Base-by-base conservation (phyloP, 2,329 filamentous ascomycete species). In the Aspergillus awamori region DNA sequence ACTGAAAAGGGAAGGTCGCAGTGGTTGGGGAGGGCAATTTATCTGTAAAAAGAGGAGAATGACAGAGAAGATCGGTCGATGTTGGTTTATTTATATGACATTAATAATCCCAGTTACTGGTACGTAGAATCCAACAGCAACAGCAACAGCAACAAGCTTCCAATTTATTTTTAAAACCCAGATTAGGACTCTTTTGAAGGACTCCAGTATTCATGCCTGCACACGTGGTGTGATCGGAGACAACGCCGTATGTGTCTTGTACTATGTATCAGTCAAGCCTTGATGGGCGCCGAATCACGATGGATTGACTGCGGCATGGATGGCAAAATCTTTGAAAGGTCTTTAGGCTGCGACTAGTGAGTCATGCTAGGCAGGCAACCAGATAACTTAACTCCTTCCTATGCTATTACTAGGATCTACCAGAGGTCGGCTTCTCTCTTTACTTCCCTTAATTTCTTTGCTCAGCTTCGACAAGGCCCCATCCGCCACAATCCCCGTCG, bases 321-420 rank as follows among this genome's bases (percentile, higher is more conserved):
- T 56, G 39, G 24, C 53, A 28, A 55, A 55, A 47, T 22, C 10
- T 33, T 47, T 5, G 17, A n/a, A 22, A 24, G 17, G 10, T 52
- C 22, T 52, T 62, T 62, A 62, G 60, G 60, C 60, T 55, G 48
- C 59, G 59, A 58, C 52, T 59, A 59, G 41, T 63, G 62, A 63
- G 45, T 63, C 62, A 63, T 59, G 30, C 20, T 33, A 48, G 43
- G 33, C 62, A 63, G 62, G 62, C 62, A 63, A 63, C 62, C 56
- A 61, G 39, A 56, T 20, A 58, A 28, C 43, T 51, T 30, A 5
- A 36, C 5, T 36, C 33, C 33, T 36, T 36, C 33, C 33, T 36
- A 10, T 36, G 33, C 24, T 51, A 39, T 26, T 30, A 26, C 24
- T 17, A 28, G 45, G 41, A 24, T 45, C 17, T 11, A 22, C 20